Conservation (phyloP, 257 asterid species). For the Plectranthus barbatus region DNA sequence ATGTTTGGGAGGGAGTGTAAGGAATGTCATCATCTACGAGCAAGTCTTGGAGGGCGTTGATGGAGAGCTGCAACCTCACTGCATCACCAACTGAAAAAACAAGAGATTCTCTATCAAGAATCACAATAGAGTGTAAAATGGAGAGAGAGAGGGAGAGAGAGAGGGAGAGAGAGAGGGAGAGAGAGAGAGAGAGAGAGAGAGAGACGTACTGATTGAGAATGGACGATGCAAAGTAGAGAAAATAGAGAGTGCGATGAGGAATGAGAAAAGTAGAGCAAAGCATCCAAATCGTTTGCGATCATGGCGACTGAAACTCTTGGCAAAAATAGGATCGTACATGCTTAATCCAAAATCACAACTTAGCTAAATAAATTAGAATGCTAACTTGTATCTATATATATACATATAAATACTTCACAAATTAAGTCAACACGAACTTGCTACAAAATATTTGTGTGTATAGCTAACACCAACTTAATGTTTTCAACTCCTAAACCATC, state of each 20-base stretch:
- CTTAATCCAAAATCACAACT: slow-evolving; percentile 19
- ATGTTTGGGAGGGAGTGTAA: not conserved
- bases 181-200: not conserved
- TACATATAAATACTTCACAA: not conserved
- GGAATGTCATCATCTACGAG: not conserved
- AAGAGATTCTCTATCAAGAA: not conserved
- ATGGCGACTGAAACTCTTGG: slow-evolving; percentile 45
- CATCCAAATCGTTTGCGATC: slow-evolving; percentile 48
- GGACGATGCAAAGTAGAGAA: slow-evolving; percentile 32
- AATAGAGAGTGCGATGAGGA: slow-evolving; percentile 26
- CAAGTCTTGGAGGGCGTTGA: slow-evolving; percentile 27
- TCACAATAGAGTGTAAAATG: too few relatives aligned
- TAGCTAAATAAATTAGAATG: too few relatives aligned
- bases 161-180: not conserved
- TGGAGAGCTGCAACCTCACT: slow-evolving; percentile 28
- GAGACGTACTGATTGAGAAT: slow-evolving; percentile 30
- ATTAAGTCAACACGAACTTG: too few relatives aligned
- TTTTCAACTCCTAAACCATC: slow-evolving; percentile 3
- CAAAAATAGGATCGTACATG: slow-evolving; percentile 63
- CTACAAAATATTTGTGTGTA: not conserved
- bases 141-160: not conserved
- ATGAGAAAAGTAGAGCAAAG: slow-evolving; percentile 29
- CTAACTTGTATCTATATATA: too few relatives aligned
- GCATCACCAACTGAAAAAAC: slow-evolving; percentile 33
- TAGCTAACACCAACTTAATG: slow-evolving; percentile 8